phyloP scores from a whole-genome alignment of 2,329 filamentous ascomycete genomes.

The Lasiodiplodia gonubiensis region DNA sequence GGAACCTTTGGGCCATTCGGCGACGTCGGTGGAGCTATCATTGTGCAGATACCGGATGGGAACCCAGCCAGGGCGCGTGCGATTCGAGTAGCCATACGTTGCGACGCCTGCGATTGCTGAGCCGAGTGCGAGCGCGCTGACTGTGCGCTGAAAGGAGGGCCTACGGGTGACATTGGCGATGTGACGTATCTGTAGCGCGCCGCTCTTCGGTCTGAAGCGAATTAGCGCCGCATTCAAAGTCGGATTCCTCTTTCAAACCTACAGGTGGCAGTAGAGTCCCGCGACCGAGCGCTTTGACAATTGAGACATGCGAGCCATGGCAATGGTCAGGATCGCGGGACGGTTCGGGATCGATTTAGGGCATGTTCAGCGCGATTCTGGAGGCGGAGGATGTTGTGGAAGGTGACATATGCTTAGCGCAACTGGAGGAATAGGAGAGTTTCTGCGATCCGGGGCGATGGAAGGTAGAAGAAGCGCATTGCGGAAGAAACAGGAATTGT shows the following conservation, averaged over 20 bases:
- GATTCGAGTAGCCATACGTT: constrained; percentile 3
- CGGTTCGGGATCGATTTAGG: constrained; percentile 13
- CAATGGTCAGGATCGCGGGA: constrained; percentile 16
- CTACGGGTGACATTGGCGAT: constrained; percentile 4
- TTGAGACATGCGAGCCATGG: constrained; percentile 23
- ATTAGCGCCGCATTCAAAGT: background rate
- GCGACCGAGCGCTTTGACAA: constrained; percentile 20
- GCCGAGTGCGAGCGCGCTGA: constrained; percentile 13
- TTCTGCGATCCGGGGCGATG: background rate
- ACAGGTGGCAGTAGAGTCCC: constrained; percentile 10
- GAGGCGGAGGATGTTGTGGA: background rate
- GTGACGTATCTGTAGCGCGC: background rate
- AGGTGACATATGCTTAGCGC: background rate
- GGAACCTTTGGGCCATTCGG: constrained; percentile 10
- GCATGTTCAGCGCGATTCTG: constrained; percentile 10
- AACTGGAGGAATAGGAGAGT: background rate
- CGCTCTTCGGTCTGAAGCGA: constrained; percentile 2
- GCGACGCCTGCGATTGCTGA: constrained; percentile 20
- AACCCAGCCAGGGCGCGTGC: background rate
- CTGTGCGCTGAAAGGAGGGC: constrained; percentile 17
- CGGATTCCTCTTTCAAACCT: background rate
- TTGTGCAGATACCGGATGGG: constrained; percentile 1
- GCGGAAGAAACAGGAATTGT: constrained; percentile 23
- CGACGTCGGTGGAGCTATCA: constrained; percentile 12
- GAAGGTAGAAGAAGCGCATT: background rate